Evolutionary conservation across 2,329 filamentous ascomycete species (phyloP).

Genomic region (Graphilbum fragrans): DNA sequence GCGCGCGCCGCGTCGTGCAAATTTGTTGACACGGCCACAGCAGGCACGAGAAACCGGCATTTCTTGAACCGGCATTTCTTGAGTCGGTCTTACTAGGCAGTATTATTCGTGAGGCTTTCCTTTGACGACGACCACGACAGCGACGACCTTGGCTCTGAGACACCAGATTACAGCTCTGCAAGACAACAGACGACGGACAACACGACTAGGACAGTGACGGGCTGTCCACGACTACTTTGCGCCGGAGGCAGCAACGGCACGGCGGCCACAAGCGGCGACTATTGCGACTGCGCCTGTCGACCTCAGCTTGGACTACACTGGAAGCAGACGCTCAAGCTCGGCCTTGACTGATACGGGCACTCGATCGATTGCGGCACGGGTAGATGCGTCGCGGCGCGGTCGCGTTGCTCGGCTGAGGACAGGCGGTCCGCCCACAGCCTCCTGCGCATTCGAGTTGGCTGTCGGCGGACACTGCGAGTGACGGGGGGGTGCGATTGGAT

Average conservation of each 20-base stretch:
- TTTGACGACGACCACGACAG: background rate
- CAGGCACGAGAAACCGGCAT: constrained; percentile 5
- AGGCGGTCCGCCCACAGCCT: background rate
- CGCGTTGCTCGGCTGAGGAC: background rate
- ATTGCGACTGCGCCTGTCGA: too few species aligned
- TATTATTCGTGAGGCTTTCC: too few species aligned
- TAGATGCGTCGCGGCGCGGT: too few species aligned
- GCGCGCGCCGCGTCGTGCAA: constrained; percentile 10
- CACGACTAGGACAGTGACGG: constrained; percentile 44
- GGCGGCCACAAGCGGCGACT: too few species aligned
- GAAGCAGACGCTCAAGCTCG: too few species aligned
- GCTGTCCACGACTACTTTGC: too few species aligned
- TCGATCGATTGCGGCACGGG: too few species aligned
- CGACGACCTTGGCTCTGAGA: background rate
- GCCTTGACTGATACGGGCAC: too few species aligned
- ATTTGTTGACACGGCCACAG: constrained; percentile 18
- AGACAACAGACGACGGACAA: background rate
- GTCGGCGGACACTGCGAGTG: background rate
- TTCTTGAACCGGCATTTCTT: background rate
- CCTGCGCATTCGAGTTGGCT: background rate
- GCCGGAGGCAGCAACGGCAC: too few species aligned
- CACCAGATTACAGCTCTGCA: background rate
- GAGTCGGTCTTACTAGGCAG: background rate
- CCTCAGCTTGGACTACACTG: too few species aligned
- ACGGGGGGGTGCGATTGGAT: too few species aligned